These are phyloP conservation scores for Vicia villosa DNA, from an alignment of 306 rosid species.

Conservation along the genomic window DNA sequence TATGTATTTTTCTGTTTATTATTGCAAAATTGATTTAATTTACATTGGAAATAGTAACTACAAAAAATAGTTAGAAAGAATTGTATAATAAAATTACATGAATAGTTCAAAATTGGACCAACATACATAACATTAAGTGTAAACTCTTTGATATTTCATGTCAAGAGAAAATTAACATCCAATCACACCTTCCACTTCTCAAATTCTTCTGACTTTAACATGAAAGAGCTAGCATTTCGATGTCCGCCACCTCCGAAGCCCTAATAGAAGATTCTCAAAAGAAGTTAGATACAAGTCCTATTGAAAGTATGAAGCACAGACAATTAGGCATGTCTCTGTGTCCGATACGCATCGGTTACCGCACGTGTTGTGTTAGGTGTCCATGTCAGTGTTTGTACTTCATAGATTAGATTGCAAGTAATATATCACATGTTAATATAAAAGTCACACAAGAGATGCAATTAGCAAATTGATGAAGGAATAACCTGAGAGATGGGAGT, in stretches of 20 bases:
- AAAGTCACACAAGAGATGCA: slow-evolving; percentile 8
- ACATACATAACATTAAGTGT: slow-evolving; percentile 11
- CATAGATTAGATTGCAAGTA: slow-evolving; percentile 11
- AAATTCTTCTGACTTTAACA: slow-evolving; percentile 59
- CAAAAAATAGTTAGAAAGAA: slow-evolving; percentile 4
- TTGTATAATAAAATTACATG: neutral
- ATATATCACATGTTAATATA: slow-evolving; percentile 7
- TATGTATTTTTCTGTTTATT: neutral
- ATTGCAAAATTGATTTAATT: neutral
- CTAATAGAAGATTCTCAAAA: slow-evolving; percentile 43
- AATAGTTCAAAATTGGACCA: slow-evolving; percentile 31
- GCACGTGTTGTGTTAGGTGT: too few relatives aligned
- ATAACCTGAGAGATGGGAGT: slow-evolving; percentile 69
- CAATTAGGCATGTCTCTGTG: neutral
- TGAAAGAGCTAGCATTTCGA: slow-evolving; percentile 77
- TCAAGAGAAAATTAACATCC: slow-evolving; percentile 19
- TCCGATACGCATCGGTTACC: too few relatives aligned
- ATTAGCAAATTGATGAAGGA: slow-evolving; percentile 19
- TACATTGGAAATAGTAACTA: neutral
- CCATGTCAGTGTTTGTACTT: neutral
- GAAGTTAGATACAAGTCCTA: slow-evolving; percentile 13
- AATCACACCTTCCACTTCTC: slow-evolving; percentile 65
- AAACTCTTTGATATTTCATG: slow-evolving; percentile 14
- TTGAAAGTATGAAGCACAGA: neutral
- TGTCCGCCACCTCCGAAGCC: slow-evolving; percentile 91